Conservation (phyloP, 192 early-diverging fungal species). For the Backusella psychrophila region DNA sequence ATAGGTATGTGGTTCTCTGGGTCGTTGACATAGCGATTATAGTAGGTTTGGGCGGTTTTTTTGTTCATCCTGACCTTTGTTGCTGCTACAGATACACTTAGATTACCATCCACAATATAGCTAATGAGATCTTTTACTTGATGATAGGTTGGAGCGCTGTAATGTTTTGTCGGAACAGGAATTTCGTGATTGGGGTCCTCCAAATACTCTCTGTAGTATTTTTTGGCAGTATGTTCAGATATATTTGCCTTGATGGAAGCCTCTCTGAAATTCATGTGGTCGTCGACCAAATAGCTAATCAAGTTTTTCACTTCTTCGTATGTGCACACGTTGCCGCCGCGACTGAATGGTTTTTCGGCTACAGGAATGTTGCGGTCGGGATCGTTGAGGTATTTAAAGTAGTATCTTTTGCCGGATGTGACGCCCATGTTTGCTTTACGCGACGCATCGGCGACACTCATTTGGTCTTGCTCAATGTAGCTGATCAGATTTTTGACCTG, state of each 20-base stretch:
- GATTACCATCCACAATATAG: neutral
- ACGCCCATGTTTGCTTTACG: neutral
- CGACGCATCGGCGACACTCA: neutral
- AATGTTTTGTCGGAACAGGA: neutral
- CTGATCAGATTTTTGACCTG: neutral
- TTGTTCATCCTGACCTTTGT: neutral
- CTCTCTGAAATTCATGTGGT: neutral
- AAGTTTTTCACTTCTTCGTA: neutral
- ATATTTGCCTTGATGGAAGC: neutral
- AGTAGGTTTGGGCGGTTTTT: neutral
- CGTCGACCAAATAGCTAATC: neutral
- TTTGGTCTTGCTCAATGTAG: neutral
- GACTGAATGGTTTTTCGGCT: neutral
- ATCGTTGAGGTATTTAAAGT: neutral
- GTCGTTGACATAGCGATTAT: neutral
- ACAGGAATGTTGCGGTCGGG: neutral
- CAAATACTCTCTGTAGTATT: neutral
- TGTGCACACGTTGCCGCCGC: neutral
- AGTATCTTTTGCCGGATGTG: neutral
- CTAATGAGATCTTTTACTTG: neutral
- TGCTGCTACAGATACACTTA: neutral
- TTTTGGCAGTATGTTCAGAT: neutral
- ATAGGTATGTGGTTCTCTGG: neutral
- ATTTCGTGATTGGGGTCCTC: neutral
- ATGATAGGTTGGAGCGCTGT: neutral